phyloP scores from a whole-genome alignment of 805 yeast genomes.

The Pichia membranifaciens region DNA sequence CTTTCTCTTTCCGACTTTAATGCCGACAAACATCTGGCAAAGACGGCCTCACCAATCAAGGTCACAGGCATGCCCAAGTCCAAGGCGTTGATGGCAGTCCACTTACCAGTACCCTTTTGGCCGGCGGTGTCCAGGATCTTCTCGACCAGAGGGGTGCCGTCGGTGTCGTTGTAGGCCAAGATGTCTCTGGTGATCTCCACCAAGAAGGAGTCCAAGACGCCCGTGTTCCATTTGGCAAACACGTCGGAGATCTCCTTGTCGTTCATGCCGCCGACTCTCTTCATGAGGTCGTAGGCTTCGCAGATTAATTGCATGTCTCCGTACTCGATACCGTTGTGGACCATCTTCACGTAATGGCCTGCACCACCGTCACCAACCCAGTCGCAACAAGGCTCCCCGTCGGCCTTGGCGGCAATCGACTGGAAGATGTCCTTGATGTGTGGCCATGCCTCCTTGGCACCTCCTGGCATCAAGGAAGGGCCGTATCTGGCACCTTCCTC shows the following conservation, averaged over 20 bases:
- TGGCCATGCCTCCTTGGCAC: slow-evolving; percentile 97
- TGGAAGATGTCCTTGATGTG: slow-evolving; percentile 96
- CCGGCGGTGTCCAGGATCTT: slow-evolving; percentile 97
- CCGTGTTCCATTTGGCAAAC: slow-evolving; percentile 89
- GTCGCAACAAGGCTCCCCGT: slow-evolving; percentile 99
- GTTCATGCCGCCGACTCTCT: slow-evolving; percentile 85
- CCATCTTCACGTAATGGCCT: slow-evolving; percentile 99
- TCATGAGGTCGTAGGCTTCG: slow-evolving; percentile 95
- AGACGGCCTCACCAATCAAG: slow-evolving; percentile 97
- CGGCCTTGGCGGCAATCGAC: slow-evolving; percentile 90
- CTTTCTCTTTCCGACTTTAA: slow-evolving; percentile 83
- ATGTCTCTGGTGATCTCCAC: slow-evolving; percentile 96
- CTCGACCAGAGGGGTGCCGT: slow-evolving; percentile 90
- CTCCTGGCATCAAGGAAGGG: slow-evolving; percentile 99
- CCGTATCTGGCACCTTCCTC: slow-evolving; percentile 99
- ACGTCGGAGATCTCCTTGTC: slow-evolving; percentile 93
- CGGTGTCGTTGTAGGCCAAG: slow-evolving; percentile 80
- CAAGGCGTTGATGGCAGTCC: slow-evolving; percentile 98
- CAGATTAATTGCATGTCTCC: slow-evolving; percentile 99
- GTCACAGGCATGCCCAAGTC: slow-evolving; percentile 99
- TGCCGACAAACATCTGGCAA: slow-evolving; percentile 92
- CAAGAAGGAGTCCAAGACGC: slow-evolving; percentile 95
- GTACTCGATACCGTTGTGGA: slow-evolving; percentile 98
- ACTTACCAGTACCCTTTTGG: slow-evolving; percentile 99
- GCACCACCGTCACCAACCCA: slow-evolving; percentile 99